Evolutionary conservation across 148 eudicot species (phyloP), one percentile per base, ranked within the genome.

Genomic region (Drosera capensis): DNA sequence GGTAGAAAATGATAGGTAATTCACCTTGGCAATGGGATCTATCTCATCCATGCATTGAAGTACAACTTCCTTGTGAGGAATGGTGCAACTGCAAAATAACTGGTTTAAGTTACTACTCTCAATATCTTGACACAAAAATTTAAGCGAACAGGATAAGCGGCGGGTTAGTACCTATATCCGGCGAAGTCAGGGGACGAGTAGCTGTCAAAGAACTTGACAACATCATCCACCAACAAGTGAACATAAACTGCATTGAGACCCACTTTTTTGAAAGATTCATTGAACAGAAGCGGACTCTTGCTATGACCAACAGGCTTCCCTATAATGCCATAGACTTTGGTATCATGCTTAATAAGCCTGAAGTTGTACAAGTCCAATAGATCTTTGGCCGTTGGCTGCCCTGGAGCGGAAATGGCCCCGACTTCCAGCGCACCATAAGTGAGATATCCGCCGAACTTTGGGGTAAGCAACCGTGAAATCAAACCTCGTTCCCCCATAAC

Each of bases 231-330:
- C 71, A 81, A 66, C 51, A 81, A 66, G 60, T 64, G 84, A 42
- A 81, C 54, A 59, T 57, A 81, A 38, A 73, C 82, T 48, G 80
- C 84, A 64, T 81, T 68, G 25, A 73, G 59, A 7, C 78, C 78
- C 31, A 65, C 52, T 46, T 45, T 45, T 60, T 52, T 77, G 59
- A 77, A 81, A n/a, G 92, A 71, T 59, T 51, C 43, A 28, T 81
- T 81, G 64, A 56, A 81, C 35, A 81, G 60, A 25, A 57, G 39
- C 45, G 92, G 92, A 28, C 84, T 68, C 52, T 81, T 81, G 66
- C 92, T 81, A 46, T 81, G 84, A 8, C 78, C 41, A 24, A 81
- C 84, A 36, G 92, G 92, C 23, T 74, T 81, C 50, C 92, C 92
- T 40, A 81, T 63, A 28, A 81, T 55, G 12, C 92, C 92, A 56